Conservation (phyloP, 2,329 filamentous ascomycete species). For the Scytalidium lignicola region DNA sequence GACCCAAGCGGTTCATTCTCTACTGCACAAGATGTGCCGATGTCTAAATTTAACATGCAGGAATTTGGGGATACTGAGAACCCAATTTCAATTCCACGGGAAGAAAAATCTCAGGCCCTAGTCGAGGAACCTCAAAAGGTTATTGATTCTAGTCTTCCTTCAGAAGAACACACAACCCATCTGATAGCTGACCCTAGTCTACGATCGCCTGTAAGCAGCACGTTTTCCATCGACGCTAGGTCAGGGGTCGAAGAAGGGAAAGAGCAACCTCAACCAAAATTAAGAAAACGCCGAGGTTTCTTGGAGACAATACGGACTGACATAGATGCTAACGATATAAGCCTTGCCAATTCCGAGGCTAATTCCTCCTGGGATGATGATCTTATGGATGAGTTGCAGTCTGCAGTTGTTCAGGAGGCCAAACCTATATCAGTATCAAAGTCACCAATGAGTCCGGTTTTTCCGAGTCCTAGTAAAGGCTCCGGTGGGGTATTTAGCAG, state of each 20-base stretch:
- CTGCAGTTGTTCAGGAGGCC: constrained; percentile 78
- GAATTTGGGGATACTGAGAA: background rate
- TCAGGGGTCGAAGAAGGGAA: constrained; percentile 18
- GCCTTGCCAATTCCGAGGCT: constrained; percentile 31
- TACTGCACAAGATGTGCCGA: background rate
- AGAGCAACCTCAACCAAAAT: constrained; percentile 12
- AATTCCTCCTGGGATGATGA: constrained; percentile 68
- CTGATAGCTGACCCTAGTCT: background rate
- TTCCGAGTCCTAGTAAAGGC: constrained; percentile 32
- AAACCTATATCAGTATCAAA: constrained; percentile 73
- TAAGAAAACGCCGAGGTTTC: constrained; percentile 18
- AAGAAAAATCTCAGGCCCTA: background rate
- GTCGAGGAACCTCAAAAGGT: background rate
- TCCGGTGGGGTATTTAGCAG: constrained; percentile 16
- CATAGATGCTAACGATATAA: constrained; percentile 30
- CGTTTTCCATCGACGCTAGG: constrained; percentile 23
- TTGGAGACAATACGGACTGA: constrained; percentile 54
- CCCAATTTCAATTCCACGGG: background rate
- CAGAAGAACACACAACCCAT: constrained; percentile 12
- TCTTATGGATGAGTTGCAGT: constrained; percentile 79
- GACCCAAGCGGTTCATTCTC: background rate
- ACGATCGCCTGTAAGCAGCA: constrained; percentile 29
- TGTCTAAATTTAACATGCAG: background rate
- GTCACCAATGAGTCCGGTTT: constrained; percentile 70
- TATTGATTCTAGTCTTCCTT: background rate